Percentiles rank a stretch among this genome's conserved stretches.
phyloP scores from a whole-genome alignment of 2,329 filamentous ascomycete species.

The Xylaria sp. region DNA sequence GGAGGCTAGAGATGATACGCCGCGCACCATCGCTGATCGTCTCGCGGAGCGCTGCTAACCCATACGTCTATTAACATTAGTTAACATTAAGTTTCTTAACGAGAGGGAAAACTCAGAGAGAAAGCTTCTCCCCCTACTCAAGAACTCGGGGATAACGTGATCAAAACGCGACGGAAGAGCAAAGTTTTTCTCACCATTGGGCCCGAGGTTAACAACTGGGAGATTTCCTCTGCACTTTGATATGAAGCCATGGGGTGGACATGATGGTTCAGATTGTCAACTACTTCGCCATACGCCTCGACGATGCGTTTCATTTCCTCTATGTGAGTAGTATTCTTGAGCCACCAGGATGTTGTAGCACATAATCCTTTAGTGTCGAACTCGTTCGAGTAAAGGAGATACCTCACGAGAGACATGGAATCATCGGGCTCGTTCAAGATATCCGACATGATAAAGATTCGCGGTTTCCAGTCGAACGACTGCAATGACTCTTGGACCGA shows the following conservation, averaged over 20 bases:
- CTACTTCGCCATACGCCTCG: background rate
- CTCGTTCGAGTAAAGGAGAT: background rate
- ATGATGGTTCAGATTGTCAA: background rate
- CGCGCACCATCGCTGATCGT: slow-evolving; percentile 46
- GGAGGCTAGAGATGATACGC: slow-evolving; percentile 43
- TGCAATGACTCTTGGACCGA: background rate
- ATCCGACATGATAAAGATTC: background rate
- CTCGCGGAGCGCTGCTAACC: slow-evolving; percentile 28
- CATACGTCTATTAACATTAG: slow-evolving; percentile 13
- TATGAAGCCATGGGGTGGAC: background rate
- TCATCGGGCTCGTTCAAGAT: slow-evolving; percentile 1
- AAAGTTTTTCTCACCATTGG: background rate
- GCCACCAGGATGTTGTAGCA: background rate
- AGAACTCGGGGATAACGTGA: background rate
- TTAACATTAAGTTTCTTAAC: background rate
- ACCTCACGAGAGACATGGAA: background rate
- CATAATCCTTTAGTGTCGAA: background rate
- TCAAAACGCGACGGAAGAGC: background rate
- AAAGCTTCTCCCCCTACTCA: background rate
- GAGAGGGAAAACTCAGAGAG: background rate
- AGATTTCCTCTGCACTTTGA: background rate
- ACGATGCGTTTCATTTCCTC: background rate
- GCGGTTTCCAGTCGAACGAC: background rate
- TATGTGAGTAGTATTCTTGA: background rate
- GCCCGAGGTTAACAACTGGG: background rate